These are phyloP conservation scores for Coix lacrymajobi DNA, from an alignment of 176 grass and related monocot genomes.

Conservation along the genomic window DNA sequence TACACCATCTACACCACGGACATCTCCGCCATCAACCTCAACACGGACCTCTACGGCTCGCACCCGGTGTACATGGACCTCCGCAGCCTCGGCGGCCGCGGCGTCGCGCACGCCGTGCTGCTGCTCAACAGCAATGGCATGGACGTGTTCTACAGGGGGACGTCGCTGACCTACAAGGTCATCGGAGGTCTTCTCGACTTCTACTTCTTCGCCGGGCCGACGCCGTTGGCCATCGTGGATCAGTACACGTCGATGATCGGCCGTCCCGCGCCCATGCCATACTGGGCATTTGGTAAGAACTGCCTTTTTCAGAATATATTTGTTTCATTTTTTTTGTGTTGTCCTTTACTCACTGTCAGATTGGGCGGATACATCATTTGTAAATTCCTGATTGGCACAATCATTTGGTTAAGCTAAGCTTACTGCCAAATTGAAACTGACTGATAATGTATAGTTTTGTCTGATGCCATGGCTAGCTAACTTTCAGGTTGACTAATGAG, in stretches of 20 bases:
- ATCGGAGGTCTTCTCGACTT: constrained; percentile 89
- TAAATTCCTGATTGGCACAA: neutral
- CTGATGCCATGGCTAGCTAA: neutral
- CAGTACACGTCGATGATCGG: constrained; percentile 87
- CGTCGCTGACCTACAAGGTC: constrained; percentile 77
- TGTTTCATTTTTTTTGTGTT: neutral
- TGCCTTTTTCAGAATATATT: neutral
- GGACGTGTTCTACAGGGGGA: constrained; percentile 78
- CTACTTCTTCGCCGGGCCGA: constrained; percentile 81
- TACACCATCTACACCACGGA: constrained; percentile 91
- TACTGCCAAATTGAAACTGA: neutral
- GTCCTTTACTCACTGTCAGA: neutral
- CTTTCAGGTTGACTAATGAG: neutral
- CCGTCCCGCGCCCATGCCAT: constrained; percentile 80
- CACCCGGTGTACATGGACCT: constrained; percentile 94
- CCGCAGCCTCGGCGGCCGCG: constrained; percentile 38
- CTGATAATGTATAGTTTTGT: neutral
- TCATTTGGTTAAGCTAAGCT: neutral
- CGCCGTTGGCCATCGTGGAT: constrained; percentile 68
- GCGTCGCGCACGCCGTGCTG: constrained; percentile 72
- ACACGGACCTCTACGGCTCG: constrained; percentile 90
- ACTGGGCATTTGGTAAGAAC: constrained; percentile 80
- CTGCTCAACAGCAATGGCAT: constrained; percentile 96
- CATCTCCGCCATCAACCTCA: constrained; percentile 74
- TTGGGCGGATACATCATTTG: neutral